Conservation (phyloP, 2,329 filamentous ascomycete species). For the Thermoascus crustaceus region DNA sequence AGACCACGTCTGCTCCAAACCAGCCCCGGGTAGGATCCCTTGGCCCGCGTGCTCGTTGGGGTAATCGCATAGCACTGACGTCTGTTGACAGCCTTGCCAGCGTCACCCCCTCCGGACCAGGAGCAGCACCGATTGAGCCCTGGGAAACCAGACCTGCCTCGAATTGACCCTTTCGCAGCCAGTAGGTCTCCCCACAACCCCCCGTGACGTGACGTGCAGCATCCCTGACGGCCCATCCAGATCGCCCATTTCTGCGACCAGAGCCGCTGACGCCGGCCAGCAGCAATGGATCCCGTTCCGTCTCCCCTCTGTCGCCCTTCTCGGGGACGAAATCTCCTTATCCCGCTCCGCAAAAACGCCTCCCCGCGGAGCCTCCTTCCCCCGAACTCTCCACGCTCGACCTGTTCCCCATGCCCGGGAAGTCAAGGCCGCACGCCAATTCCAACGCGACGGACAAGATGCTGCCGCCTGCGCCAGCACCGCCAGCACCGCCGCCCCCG, state of each 20-base stretch:
- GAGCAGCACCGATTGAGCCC: slow-evolving; percentile 26
- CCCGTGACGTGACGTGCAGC: slow-evolving; percentile 1
- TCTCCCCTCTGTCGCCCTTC: too few relatives aligned
- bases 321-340: slow-evolving; percentile 38
- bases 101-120: slow-evolving; percentile 15
- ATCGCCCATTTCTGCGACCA: slow-evolving; percentile 39
- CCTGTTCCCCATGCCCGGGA: slow-evolving; percentile 41
- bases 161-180: slow-evolving; percentile 50
- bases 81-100: slow-evolving; percentile 20
- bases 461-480: too few relatives aligned
- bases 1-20: slow-evolving; percentile 63
- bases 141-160: slow-evolving; percentile 42
- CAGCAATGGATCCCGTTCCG: slow-evolving; percentile 51
- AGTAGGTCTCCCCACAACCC: too few relatives aligned
- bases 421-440: slow-evolving; percentile 1
- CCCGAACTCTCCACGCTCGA: slow-evolving; percentile 43
- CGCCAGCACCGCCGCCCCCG: too few relatives aligned
- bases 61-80: slow-evolving; percentile 9
- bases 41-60: neutral
- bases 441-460: slow-evolving; percentile 6
- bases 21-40: slow-evolving; percentile 28
- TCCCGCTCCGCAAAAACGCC: slow-evolving; percentile 26
- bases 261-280: slow-evolving; percentile 58
- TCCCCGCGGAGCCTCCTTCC: slow-evolving; percentile 33
- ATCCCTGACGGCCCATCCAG: slow-evolving; percentile 15